These are phyloP conservation scores for Circinella umbellata DNA, from an alignment of 371 early-diverging fungal genomes.

Conservation along the genomic window DNA sequence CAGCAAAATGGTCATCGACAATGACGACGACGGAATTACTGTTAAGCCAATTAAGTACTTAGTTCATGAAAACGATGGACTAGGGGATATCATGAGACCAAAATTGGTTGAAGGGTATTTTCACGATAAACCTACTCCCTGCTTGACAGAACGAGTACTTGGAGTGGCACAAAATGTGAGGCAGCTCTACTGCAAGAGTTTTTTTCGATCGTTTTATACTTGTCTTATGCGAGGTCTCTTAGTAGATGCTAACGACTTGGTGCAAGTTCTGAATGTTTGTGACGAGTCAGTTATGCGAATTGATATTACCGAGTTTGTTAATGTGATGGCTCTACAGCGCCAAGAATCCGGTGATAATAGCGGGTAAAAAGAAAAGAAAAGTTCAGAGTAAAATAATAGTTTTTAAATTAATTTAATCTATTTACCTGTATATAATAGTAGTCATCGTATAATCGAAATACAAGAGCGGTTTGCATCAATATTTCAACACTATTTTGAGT, in stretches of 20 bases:
- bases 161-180: conserved; percentile 43
- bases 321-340: conserved; percentile 58
- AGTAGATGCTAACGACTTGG: conserved; percentile 60
- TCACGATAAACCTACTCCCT: conserved; percentile 19
- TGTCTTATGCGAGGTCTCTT: conserved; percentile 63
- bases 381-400: no score
- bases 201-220: conserved; percentile 67
- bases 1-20: neutral
- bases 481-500: conserved; percentile 67
- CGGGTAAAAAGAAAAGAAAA: neutral
- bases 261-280: conserved; percentile 61
- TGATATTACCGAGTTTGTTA: conserved; percentile 75
- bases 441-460: conserved; percentile 15
- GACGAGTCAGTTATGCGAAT: conserved; percentile 67
- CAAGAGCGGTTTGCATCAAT: conserved; percentile 58
- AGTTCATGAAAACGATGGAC: conserved; percentile 46
- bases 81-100: conserved; percentile 40
- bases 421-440: conserved; percentile 6
- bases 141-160: conserved; percentile 33
- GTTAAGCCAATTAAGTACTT: conserved; percentile 32
- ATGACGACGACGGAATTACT: conserved; percentile 21
- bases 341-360: neutral
- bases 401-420: no score
- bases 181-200: conserved; percentile 59
- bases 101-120: conserved; percentile 39